Evolutionary conservation across 2,329 filamentous ascomycete species (phyloP).

Genomic region (Lecanicillium sp.): DNA sequence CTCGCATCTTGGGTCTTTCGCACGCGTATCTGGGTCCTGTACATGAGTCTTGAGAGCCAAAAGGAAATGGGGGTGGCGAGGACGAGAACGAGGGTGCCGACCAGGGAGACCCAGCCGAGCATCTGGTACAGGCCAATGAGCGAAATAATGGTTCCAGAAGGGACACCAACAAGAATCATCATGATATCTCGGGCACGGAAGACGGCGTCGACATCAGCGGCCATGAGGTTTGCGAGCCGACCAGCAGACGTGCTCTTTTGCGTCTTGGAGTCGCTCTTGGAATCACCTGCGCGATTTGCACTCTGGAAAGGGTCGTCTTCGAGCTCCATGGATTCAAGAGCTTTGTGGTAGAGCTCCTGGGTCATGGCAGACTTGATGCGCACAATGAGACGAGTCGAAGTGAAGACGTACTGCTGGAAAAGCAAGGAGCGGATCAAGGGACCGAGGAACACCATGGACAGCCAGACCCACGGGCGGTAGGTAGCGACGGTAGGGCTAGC

Average conservation of each 20-base stretch:
- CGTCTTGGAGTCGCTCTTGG: conserved; percentile 22
- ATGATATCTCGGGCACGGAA: conserved; percentile 46
- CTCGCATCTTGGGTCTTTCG: conserved; percentile 50
- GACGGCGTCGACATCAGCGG: conserved; percentile 52
- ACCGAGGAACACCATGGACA: conserved; percentile 47
- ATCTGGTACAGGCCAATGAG: conserved; percentile 48
- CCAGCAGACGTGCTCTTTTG: conserved; percentile 40
- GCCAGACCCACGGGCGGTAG: conserved; percentile 47
- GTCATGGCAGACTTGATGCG: conserved; percentile 51
- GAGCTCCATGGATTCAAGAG: conserved; percentile 50
- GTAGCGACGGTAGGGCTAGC: conserved; percentile 37
- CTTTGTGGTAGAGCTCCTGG: conserved; percentile 52
- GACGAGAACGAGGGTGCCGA: conserved; percentile 44
- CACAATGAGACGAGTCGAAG: conserved; percentile 49
- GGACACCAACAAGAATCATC: conserved; percentile 38
- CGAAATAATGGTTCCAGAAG: conserved; percentile 41
- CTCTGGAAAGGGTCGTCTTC: conserved; percentile 45
- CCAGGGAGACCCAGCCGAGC: conserved; percentile 49
- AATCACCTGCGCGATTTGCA: conserved; percentile 20
- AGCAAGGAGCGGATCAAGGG: conserved; percentile 41
- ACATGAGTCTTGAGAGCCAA: conserved; percentile 43
- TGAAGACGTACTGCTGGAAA: conserved; percentile 54
- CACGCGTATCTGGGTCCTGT: conserved; percentile 43
- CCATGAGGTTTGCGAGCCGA: conserved; percentile 51
- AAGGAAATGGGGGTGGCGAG: conserved; percentile 44